These are phyloP conservation scores for Pythium dissimile DNA, from an alignment of 352 stramenopile genomes.

Conservation along the genomic window DNA sequence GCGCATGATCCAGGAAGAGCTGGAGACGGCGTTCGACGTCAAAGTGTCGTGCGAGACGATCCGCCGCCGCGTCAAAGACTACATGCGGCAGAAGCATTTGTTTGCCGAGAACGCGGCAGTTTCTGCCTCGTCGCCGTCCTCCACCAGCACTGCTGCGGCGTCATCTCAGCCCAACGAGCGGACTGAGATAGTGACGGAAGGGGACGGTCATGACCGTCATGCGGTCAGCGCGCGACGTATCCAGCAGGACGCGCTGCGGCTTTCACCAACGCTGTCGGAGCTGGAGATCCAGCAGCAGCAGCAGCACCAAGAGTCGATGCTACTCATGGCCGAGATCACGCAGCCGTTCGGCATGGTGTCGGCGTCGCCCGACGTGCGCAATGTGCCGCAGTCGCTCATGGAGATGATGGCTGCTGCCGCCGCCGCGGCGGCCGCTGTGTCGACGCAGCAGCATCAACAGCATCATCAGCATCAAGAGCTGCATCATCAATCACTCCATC, in stretches of 20 bases:
- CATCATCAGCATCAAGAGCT: background rate
- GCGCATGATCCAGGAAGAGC: constrained; percentile 53
- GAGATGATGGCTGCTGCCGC: constrained; percentile 22
- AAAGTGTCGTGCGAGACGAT: constrained; percentile 70
- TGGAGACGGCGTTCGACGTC: constrained; percentile 41
- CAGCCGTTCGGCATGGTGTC: constrained; percentile 6
- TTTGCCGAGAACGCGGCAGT: too few relatives aligned
- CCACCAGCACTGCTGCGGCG: too few relatives aligned
- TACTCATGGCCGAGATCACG: constrained; percentile 16
- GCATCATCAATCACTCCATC: too few relatives aligned
- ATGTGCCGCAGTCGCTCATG: constrained; percentile 18
- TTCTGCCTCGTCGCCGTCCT: too few relatives aligned
- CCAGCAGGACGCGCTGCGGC: too few relatives aligned
- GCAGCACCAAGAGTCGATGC: constrained; percentile 7
- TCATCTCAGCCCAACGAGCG: background rate
- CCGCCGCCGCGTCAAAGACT: constrained; percentile 57
- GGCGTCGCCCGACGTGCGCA: background rate
- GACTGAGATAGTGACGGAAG: too few relatives aligned
- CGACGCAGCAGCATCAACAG: constrained; percentile 5
- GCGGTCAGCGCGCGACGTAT: too few relatives aligned
- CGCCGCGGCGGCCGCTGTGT: background rate
- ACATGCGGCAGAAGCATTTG: constrained; percentile 35
- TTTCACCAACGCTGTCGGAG: background rate
- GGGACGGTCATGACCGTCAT: too few relatives aligned
- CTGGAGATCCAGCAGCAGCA: constrained; percentile 11